Base-by-base conservation (phyloP, 2,329 filamentous ascomycete species). In the Aspergillus calidoustus region DNA sequence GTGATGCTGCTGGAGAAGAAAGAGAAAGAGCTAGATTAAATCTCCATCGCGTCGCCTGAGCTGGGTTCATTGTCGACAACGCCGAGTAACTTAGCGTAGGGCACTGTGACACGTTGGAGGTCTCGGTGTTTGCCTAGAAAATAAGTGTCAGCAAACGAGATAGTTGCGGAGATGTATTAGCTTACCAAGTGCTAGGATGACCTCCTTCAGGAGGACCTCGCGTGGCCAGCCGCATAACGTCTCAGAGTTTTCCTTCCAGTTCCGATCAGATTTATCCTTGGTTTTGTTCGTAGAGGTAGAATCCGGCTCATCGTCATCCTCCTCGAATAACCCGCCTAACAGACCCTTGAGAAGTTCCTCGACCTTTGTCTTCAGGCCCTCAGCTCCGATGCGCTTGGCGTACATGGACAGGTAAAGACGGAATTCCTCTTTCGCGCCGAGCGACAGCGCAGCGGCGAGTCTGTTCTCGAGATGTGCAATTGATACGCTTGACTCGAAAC, bases 361-460 rank as follows among this genome's bases (percentile, higher is more conserved):
- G 2, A 97, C 93, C 79, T 99, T 99, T 60, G 87, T 84, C 68
- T 90, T 88, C 55, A 94, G 81, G 0, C 93, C 93, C 76, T 99
- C 96, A 0, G 93, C 92, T 1, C 95, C 95, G 6, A 99, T 86
- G 0, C 95, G 89, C 80, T 97, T 98, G 3, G 93, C 94, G 72
- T 99, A 99, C 93, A 98, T 98, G 72, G 93, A 90, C n/a, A 99
- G 81, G 72, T 98, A 98, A 1, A 97, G 83, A 60, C 92, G 88
- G 79, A 98, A 99, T 75, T 99, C 95, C 61, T 98, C 93, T 69
- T 88, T 90, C 0, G 95, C 90, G 3, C 90, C 91, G 0, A 99
- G 81, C 62, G 92, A 90, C 73, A 96, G 80, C 0, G 95, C 92
- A 4, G 92, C 96, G 2, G 95, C 94, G 50, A 99, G 89, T 44